Conservation (phyloP, 2,329 filamentous ascomycete genomes). For the Colletotrichum tropicicola region DNA sequence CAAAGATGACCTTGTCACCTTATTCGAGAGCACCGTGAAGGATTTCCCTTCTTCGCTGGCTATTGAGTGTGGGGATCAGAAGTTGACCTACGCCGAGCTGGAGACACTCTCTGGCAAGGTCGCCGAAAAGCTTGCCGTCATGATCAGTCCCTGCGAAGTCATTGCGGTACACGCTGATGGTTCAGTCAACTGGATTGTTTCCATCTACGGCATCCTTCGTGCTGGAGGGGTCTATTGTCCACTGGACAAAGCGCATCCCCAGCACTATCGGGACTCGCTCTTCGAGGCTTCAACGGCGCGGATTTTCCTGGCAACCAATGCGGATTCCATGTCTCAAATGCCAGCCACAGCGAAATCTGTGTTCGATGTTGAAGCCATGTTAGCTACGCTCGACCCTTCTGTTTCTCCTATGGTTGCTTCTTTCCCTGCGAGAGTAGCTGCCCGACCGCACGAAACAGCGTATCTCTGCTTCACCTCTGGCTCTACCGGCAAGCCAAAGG, state of each 20-base stretch:
- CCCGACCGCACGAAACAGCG: slow-evolving; percentile 32
- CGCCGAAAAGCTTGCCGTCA: slow-evolving; percentile 8
- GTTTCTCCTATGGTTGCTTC: too few species aligned
- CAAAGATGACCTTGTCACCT: not conserved
- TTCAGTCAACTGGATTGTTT: slow-evolving; percentile 43
- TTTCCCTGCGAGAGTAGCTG: not conserved
- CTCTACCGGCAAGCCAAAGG: slow-evolving; percentile 53
- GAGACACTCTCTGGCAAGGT: not conserved
- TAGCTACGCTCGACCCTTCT: not conserved
- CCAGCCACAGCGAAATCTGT: not conserved
- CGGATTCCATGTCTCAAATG: not conserved
- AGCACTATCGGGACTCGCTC: slow-evolving; percentile 32
- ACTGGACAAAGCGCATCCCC: slow-evolving; percentile 36
- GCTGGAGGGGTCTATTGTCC: slow-evolving; percentile 42
- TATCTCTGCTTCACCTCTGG: slow-evolving; percentile 56
- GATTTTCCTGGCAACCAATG: slow-evolving; percentile 35
- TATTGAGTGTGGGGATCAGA: not conserved
- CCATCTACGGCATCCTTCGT: slow-evolving; percentile 43
- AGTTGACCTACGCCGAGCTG: not conserved
- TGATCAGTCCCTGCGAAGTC: slow-evolving; percentile 34
- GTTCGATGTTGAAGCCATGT: not conserved
- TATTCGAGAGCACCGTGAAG: not conserved
- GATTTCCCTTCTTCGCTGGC: not conserved
- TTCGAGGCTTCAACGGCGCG: slow-evolving; percentile 34
- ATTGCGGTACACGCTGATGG: slow-evolving; percentile 44